phyloP scores from a whole-genome alignment of 2,329 filamentous ascomycete genomes.

The Cladophialophora exuberans region DNA sequence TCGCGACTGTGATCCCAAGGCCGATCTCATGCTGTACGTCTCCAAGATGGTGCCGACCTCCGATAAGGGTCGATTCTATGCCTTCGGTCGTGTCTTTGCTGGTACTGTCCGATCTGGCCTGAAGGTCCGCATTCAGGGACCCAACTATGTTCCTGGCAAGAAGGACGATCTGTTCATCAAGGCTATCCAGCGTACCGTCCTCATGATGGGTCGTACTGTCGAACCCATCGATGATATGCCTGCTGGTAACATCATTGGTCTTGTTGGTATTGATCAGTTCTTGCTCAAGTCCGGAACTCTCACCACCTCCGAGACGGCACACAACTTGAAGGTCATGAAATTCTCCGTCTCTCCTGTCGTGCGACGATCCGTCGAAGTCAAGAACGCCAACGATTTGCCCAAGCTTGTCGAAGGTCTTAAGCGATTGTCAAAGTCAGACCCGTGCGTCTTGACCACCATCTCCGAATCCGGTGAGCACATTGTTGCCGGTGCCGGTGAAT shows the following conservation, averaged over 20 bases:
- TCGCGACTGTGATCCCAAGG: slow-evolving; percentile 97
- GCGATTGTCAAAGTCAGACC: slow-evolving; percentile 99
- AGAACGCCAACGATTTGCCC: slow-evolving; percentile 99
- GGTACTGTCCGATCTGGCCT: slow-evolving; percentile 97
- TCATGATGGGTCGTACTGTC: slow-evolving; percentile 99
- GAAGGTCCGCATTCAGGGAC: slow-evolving; percentile 99
- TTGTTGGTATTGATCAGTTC: slow-evolving; percentile 99
- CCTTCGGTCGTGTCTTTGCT: slow-evolving; percentile 99
- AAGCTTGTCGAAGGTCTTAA: slow-evolving; percentile 99
- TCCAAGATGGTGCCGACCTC: slow-evolving; percentile 99
- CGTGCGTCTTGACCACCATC: slow-evolving; percentile 91
- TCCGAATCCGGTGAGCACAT: slow-evolving; percentile 96
- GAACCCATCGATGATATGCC: slow-evolving; percentile 99
- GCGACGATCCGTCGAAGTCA: slow-evolving; percentile 97
- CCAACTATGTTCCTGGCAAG: slow-evolving; percentile 97
- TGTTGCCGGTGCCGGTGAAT: slow-evolving; percentile 97
- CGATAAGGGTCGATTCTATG: slow-evolving; percentile 99
- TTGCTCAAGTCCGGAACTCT: slow-evolving; percentile 99
- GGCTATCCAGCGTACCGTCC: slow-evolving; percentile 98
- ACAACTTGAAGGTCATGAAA: slow-evolving; percentile 99
- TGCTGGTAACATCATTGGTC: slow-evolving; percentile 98
- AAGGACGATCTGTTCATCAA: slow-evolving; percentile 99
- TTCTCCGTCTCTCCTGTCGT: slow-evolving; percentile 99
- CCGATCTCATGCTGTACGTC: slow-evolving; percentile 99
- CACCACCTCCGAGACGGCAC: slow-evolving; percentile 93